These are phyloP conservation scores for Jimgerdemannia lactiflua DNA, from an alignment of 192 early-diverging fungal species.

Conservation along the genomic window DNA sequence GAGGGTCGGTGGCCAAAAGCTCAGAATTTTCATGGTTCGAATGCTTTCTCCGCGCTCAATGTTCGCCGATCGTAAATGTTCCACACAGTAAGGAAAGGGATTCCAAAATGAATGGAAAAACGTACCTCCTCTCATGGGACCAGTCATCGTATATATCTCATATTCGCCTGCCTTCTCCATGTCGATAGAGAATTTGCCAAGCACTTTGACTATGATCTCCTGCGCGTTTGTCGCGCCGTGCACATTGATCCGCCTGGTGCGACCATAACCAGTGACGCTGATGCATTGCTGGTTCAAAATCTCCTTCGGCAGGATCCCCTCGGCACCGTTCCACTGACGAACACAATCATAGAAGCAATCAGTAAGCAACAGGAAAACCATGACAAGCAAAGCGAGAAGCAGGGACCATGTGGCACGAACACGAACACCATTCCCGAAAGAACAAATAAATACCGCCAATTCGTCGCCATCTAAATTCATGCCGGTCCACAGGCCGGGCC, in stretches of 20 bases:
- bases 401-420: neutral
- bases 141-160: neutral
- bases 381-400: neutral
- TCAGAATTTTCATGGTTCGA: too few species aligned
- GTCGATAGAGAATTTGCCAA: neutral
- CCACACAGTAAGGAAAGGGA: too few species aligned
- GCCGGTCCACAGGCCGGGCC: neutral
- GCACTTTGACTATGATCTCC: neutral
- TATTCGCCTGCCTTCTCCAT: neutral
- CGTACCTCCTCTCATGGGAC: neutral
- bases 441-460: neutral
- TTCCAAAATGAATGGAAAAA: neutral
- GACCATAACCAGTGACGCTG: neutral
- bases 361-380: neutral
- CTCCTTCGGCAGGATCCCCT: neutral
- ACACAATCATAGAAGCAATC: neutral
- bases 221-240: neutral
- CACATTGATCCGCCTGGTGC: neutral
- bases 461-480: neutral
- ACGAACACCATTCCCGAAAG: neutral
- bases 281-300: neutral
- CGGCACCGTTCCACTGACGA: neutral
- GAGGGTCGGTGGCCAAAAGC: too few species aligned
- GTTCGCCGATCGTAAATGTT: too few species aligned
- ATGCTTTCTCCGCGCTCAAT: too few species aligned